Evolutionary conservation across 176 grass and related monocot genomes (phyloP).

Genomic region (Lolium rigidum): DNA sequence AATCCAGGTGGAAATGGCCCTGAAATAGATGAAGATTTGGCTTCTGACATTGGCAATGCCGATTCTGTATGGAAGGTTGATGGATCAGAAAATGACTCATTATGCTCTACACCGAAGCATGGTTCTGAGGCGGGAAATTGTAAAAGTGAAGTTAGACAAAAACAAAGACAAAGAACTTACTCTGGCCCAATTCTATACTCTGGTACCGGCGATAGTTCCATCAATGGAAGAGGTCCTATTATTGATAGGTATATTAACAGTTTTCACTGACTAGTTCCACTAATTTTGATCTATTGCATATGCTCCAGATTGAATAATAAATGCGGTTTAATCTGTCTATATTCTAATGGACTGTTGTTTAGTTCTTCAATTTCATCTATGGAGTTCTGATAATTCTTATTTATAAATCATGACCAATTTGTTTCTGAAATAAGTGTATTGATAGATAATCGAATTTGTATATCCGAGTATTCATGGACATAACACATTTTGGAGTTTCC

Average conservation of each 20-base stretch:
- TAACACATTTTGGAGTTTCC: conserved; percentile 20
- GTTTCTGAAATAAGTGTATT: background rate
- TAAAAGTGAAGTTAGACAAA: conserved; percentile 61
- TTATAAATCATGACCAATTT: conserved; percentile 12
- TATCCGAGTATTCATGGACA: conserved; percentile 4
- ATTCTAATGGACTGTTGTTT: background rate
- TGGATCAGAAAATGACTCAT: conserved; percentile 50
- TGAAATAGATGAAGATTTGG: conserved; percentile 5
- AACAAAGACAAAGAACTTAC: conserved; percentile 55
- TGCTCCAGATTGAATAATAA: background rate
- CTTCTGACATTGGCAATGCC: conserved; percentile 31
- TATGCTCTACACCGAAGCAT: conserved; percentile 63
- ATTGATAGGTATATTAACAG: conserved; percentile 59
- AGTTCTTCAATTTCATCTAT: background rate
- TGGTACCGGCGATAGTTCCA: conserved; percentile 37
- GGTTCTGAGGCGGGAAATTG: conserved; percentile 41
- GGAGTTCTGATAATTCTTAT: background rate
- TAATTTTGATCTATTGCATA: conserved; percentile 24
- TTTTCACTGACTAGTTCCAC: background rate
- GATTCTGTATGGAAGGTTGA: conserved; percentile 48
- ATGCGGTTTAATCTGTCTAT: conserved; percentile 1
- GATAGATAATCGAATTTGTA: background rate
- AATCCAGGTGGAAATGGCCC: conserved; percentile 32
- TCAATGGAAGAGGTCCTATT: conserved; percentile 51
- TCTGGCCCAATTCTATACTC: conserved; percentile 69